Evolutionary conservation across 202 grass and related monocot genomes (phyloP), one percentile per base, ranked within the genome.

Genomic region (Brachypodium distachyon): DNA sequence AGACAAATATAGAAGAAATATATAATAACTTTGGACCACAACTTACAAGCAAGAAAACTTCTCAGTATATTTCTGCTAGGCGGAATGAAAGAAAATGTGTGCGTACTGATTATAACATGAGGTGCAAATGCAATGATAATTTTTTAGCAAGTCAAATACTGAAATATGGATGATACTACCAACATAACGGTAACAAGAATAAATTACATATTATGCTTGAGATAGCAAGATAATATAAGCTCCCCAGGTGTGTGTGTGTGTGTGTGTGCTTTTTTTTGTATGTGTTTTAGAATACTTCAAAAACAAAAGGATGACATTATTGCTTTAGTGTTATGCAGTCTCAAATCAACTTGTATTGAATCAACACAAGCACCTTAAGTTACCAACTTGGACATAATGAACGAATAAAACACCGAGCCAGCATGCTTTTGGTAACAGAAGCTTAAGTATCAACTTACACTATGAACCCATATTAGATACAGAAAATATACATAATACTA

Each of bases 31-130:
- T 67, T 26, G 61, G 9, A 59, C 75, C 67, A 49, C 26, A 51
- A 64, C 27, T 81, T 78, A 72, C 4, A 21, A 63, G 25, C 12
- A 77, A 65, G 53, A 32, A 32, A 82, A 82, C 6, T 65, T 34
- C 58, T 73, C 34, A 42, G 40, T 82, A 28, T 59, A 66, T 51
- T 72, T 73, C 25, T 60, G 32, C 16, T 44, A 79, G 12, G 13
- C 19, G 25, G 51, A 62, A 29, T 25, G 29, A 44, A 48, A 32
- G 27, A 76, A 81, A 38, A 21, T 63, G 42, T 62, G 33, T 61
- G 52, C 53, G 59, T 57, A 48, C 22, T 60, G 1, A 25, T 50
- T 19, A 65, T 21, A 69, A 25, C 22, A 65, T 66, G 32, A 40
- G 61, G 17, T 36, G 39, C 28, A 44, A 44, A 67, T 67, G 63